phyloP scores from a whole-genome alignment of 2,329 filamentous ascomycete species.

The Aspergillus aculeatus region DNA sequence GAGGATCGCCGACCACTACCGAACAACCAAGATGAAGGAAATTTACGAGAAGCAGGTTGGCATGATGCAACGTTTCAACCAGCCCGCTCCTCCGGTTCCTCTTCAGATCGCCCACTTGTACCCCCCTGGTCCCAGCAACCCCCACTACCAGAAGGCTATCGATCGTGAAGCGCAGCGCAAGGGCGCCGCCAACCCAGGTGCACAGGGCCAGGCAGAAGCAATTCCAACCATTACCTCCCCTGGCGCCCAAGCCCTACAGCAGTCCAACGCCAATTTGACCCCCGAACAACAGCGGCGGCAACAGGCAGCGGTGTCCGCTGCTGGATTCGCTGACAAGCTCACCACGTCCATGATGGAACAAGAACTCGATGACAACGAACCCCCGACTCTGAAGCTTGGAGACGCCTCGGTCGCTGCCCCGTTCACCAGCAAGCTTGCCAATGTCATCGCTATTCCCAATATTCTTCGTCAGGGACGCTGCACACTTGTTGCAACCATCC shows the following conservation, averaged over 20 bases:
- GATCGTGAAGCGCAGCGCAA: slow-evolving; percentile 81
- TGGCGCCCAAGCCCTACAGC: slow-evolving; percentile 60
- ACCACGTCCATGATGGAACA: slow-evolving; percentile 84
- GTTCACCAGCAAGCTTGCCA: slow-evolving; percentile 95
- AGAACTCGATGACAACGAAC: slow-evolving; percentile 84
- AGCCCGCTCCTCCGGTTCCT: slow-evolving; percentile 89
- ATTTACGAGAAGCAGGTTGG: slow-evolving; percentile 94
- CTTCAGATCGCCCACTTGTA: slow-evolving; percentile 89
- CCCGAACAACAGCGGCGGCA: slow-evolving; percentile 52
- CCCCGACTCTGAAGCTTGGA: slow-evolving; percentile 92
- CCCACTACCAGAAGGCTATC: slow-evolving; percentile 90
- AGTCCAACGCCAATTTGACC: slow-evolving; percentile 50
- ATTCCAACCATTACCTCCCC: slow-evolving; percentile 67
- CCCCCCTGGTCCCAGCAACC: slow-evolving; percentile 84
- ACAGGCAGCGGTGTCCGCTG: slow-evolving; percentile 67
- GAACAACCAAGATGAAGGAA: slow-evolving; percentile 97
- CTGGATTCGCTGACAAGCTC: slow-evolving; percentile 80
- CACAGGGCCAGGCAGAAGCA: slow-evolving; percentile 54
- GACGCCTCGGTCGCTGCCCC: slow-evolving; percentile 96
- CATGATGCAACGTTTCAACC: slow-evolving; percentile 93
- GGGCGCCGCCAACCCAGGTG: slow-evolving; percentile 57
- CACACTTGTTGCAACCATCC: slow-evolving; percentile 95
- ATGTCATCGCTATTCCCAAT: slow-evolving; percentile 95
- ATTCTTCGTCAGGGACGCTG: slow-evolving; percentile 97
- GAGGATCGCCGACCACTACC: slow-evolving; percentile 87